Evolutionary conservation across 208 protist genomes (phyloP).

Genomic region (Lotmaria passim): DNA sequence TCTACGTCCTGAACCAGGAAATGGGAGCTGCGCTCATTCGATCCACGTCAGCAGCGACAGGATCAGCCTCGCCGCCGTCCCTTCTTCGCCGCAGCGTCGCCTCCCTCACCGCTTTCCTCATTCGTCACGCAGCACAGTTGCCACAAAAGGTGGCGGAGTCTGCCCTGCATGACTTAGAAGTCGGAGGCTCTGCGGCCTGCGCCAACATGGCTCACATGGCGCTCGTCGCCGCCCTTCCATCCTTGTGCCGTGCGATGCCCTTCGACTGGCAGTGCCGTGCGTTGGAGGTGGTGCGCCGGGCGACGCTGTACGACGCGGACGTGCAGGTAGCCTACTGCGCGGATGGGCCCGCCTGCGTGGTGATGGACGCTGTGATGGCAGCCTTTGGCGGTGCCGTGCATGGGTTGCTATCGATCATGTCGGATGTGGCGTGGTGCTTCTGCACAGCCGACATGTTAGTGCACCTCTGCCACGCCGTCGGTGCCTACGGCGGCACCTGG

Average conservation of each 20-base stretch:
- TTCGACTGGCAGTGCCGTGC: conserved; percentile 24
- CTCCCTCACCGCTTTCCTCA: conserved; percentile 32
- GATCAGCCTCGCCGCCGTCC: not conserved
- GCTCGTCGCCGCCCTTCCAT: conserved; percentile 30
- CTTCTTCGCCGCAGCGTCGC: conserved; percentile 18
- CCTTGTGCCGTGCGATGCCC: conserved; percentile 6
- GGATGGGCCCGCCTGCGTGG: conserved; percentile 3
- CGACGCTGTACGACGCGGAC: conserved; percentile 35
- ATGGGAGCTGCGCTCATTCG: conserved; percentile 21
- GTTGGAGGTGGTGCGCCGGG: conserved; percentile 35
- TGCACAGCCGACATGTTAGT: conserved; percentile 32
- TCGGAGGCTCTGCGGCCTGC: not conserved
- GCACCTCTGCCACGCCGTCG: conserved; percentile 29
- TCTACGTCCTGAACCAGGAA: conserved; percentile 29
- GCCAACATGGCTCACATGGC: conserved; percentile 37
- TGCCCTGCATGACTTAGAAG: conserved; percentile 26
- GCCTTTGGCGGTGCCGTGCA: conserved; percentile 15
- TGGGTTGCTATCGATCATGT: conserved; percentile 28
- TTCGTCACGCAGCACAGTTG: conserved; percentile 18
- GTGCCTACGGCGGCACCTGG: conserved; percentile 24
- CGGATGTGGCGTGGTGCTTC: conserved; percentile 31
- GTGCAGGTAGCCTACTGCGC: conserved; percentile 15
- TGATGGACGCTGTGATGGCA: not conserved
- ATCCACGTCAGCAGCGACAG: no score
- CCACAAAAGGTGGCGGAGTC: not conserved